Base-by-base conservation (phyloP, 1,284 basidiomycete species). In the Pseudomicrostroma phylloplanum region DNA sequence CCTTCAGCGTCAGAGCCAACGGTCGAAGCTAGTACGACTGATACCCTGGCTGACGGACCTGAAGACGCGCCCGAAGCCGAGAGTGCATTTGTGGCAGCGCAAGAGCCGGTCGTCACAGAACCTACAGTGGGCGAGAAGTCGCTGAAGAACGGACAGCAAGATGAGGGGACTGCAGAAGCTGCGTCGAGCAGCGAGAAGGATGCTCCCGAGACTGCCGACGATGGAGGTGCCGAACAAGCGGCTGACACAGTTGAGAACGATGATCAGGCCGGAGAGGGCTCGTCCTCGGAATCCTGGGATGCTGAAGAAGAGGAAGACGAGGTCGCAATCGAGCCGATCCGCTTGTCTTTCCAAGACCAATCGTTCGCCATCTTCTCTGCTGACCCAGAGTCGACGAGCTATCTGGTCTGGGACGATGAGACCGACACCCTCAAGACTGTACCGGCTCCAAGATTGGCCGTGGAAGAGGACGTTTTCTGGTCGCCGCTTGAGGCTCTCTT, bases 401-500 rank as follows among this genome's bases (percentile, higher is more conserved):
- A 59, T 56, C 23, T 64, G 60, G n/a, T 56, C 61, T 1, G 53
- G 15, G 6, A 43, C 23, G 19, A 46, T 25, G 23, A 61, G 61
- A 12, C 60, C 58, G 19, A 48, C 64, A 21, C 36, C 2, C 11
- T 39, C 26, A 49, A 49, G 54, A 26, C 13, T 15, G 63, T 76
- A 1, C 49, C 71, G 36, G 74, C 74, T 8, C 75, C 73, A 1
- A 65, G 57, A 21, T 65, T 77, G 21, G 59, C 59, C 12, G 55
- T 72, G 3, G 42, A 62, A 1, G 55, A 66, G n/a, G 63, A 71
- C 26, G 62, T 67, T 11, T 71, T 77, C 51, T 67, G 69, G 65
- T 67, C 72, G 55, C 70, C 74, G 0, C 70, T 78, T 13, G 72
- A 74, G 39, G 61, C 62, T 39, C 59, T 78, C n/a, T 77, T 77